Conservation (phyloP, 768 basidiomycete genomes). For the Pulveroboletus sp. region DNA sequence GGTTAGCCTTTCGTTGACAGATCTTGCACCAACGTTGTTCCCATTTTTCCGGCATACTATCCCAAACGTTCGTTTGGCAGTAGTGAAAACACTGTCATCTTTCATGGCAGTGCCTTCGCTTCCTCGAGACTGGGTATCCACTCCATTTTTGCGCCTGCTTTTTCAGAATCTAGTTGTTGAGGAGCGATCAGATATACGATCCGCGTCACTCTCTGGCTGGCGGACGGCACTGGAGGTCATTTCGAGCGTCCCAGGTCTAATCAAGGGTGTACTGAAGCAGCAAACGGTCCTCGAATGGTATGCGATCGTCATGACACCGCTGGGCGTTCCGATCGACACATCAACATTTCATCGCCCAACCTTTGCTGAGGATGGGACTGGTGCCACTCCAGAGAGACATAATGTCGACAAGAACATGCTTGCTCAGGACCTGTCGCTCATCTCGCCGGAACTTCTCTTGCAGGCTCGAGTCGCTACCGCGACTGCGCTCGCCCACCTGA, state of each 20-base stretch:
- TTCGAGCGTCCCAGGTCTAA: conserved; percentile 40
- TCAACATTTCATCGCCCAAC: conserved; percentile 64
- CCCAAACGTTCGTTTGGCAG: conserved; percentile 84
- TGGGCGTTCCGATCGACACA: conserved; percentile 73
- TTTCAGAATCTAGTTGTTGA: conserved; percentile 94
- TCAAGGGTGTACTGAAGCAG: conserved; percentile 53
- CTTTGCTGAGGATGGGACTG: conserved; percentile 43
- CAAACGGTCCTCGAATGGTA: conserved; percentile 80
- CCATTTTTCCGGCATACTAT: conserved; percentile 99
- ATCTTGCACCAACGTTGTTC: conserved; percentile 82
- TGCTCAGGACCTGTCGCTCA: conserved; percentile 80
- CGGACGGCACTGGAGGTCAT: conserved; percentile 59
- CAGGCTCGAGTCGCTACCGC: conserved; percentile 78
- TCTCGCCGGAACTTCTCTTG: conserved; percentile 70
- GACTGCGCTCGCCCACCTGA: conserved; percentile 67
- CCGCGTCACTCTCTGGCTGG: conserved; percentile 73
- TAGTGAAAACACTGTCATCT: conserved; percentile 81
- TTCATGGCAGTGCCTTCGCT: conserved; percentile 79
- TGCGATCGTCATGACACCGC: conserved; percentile 81
- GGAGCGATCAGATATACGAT: conserved; percentile 80
- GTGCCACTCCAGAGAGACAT: conserved; percentile 58
- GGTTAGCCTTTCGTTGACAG: conserved; percentile 70
- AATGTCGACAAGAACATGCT: conserved; percentile 98
- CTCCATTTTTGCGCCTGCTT: conserved; percentile 74
- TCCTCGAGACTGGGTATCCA: conserved; percentile 75